Percentiles rank a stretch among this genome's conserved stretches.
Conservation (phyloP, 2,329 filamentous ascomycete genomes). For the Colletotrichum tropicicola region DNA sequence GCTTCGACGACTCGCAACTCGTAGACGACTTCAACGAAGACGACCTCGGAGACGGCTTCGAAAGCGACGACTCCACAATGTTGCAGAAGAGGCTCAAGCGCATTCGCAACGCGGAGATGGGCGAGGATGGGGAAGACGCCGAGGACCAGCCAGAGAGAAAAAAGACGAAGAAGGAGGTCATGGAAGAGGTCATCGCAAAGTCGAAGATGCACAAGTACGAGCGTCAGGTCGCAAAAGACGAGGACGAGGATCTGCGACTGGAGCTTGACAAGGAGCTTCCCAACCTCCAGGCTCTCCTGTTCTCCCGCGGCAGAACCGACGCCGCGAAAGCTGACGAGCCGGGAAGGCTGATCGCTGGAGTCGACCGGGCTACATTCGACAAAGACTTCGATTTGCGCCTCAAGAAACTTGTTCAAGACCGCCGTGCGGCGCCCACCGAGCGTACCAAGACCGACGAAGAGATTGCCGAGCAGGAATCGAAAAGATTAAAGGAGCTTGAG, state of each 20-base stretch:
- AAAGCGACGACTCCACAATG: slow-evolving; percentile 64
- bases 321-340: slow-evolving; percentile 34
- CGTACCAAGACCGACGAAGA: slow-evolving; percentile 94
- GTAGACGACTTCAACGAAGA: slow-evolving; percentile 84
- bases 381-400: slow-evolving; percentile 89
- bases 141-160: slow-evolving; percentile 77
- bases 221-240: slow-evolving; percentile 89
- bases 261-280: slow-evolving; percentile 86
- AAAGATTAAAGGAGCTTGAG: slow-evolving; percentile 82
- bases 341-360: slow-evolving; percentile 50
- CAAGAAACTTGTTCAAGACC: slow-evolving; percentile 84
- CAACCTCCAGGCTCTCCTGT: slow-evolving; percentile 79
- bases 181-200: slow-evolving; percentile 97
- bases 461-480: slow-evolving; percentile 78
- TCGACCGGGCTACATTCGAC: slow-evolving; percentile 76
- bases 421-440: slow-evolving; percentile 84
- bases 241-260: slow-evolving; percentile 87
- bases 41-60: slow-evolving; percentile 69
- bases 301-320: slow-evolving; percentile 51
- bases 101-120: slow-evolving; percentile 55
- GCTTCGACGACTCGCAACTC: slow-evolving; percentile 55
- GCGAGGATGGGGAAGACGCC: slow-evolving; percentile 56
- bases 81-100: slow-evolving; percentile 66
- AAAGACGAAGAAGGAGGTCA: slow-evolving; percentile 95
- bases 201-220: slow-evolving; percentile 96